Evolutionary conservation across 2,329 filamentous ascomycete genomes (phyloP).

Genomic region (Aspergillus amoenus): DNA sequence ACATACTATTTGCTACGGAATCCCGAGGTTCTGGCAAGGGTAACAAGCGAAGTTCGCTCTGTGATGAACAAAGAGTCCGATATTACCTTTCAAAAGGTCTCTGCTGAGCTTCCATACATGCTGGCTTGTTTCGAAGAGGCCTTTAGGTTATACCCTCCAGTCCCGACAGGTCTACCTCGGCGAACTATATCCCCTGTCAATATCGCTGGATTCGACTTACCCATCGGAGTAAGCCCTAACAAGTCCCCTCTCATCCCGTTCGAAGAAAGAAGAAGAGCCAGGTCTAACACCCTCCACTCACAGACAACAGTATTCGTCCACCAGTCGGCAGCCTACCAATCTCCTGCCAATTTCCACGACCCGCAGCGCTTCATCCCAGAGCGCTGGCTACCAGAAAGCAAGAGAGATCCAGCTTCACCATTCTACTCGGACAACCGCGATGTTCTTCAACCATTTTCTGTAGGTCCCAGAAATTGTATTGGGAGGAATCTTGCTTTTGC

Average conservation of each 20-base stretch:
- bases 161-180: slow-evolving; percentile 42
- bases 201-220: slow-evolving; percentile 33
- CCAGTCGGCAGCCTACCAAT: slow-evolving; percentile 23
- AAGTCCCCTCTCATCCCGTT: neutral
- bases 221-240: neutral
- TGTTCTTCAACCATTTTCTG: neutral
- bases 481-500: neutral
- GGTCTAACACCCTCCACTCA: neutral
- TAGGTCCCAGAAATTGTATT: neutral
- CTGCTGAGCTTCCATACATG: slow-evolving; percentile 34
- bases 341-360: slow-evolving; percentile 21
- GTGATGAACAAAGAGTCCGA: slow-evolving; percentile 14
- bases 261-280: neutral
- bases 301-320: slow-evolving; percentile 27
- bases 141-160: slow-evolving; percentile 47
- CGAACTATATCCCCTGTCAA: slow-evolving; percentile 29
- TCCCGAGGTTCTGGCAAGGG: slow-evolving; percentile 34
- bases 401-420: neutral
- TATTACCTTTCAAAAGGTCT: slow-evolving; percentile 10
- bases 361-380: slow-evolving; percentile 28
- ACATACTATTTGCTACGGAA: slow-evolving; percentile 44
- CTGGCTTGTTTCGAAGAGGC: slow-evolving; percentile 48
- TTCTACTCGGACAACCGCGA: neutral
- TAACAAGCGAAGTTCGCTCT: slow-evolving; percentile 44
- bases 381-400: slow-evolving; percentile 24